Evolutionary conservation across 257 asterid genomes (phyloP), one percentile per base, ranked within the genome.

Genomic region (Gynochthodes officinalis): DNA sequence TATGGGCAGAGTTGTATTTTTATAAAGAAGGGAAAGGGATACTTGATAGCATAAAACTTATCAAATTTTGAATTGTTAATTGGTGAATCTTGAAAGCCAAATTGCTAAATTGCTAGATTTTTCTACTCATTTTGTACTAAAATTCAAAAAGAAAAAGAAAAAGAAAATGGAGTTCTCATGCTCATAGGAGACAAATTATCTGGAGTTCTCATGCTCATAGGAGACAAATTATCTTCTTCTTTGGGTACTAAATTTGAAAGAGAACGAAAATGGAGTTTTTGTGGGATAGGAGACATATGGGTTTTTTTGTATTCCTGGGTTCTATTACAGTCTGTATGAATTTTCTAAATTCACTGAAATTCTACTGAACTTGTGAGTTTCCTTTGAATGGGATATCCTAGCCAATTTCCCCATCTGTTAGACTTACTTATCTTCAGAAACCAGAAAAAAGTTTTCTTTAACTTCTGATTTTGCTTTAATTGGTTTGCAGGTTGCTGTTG

Each of bases 401-500:
- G 14, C 28, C 48, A 18, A 25, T n/a, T 39, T n/a, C 33, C n/a
- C 32, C n/a, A 16, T n/a, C 23, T 62, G 28, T 15, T 33, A 37
- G 33, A 6, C 2, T 40, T 39, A 35, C 69, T 39, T 63, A 4
- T 1, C 16, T 49, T 39, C 52, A 19, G 52, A 39, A 64, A 64
- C 15, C 8, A 21, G 69, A 40, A 39, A 52, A 10, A 25, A 19
- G 35, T 35, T 62, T 15, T 28, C 46, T 7, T 3, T 54, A 44
- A 43, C 16, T 18, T 37, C 16, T 37, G 48, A 23, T 2, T 71
- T 25, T 44, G 13, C 37, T 72, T 54, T 33, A 19, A 53, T 53
- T 63, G 21, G 42, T 33, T 54, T 75, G 72, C 87, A 92, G 98
- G 95, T 94, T 74, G 97, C 93, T 32, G 64, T 91, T 72, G 99